Evolutionary conservation across 2,329 filamentous ascomycete genomes (phyloP), one percentile per base, ranked within the genome.

Genomic region (Aspergillus oerlinghausenensis): DNA sequence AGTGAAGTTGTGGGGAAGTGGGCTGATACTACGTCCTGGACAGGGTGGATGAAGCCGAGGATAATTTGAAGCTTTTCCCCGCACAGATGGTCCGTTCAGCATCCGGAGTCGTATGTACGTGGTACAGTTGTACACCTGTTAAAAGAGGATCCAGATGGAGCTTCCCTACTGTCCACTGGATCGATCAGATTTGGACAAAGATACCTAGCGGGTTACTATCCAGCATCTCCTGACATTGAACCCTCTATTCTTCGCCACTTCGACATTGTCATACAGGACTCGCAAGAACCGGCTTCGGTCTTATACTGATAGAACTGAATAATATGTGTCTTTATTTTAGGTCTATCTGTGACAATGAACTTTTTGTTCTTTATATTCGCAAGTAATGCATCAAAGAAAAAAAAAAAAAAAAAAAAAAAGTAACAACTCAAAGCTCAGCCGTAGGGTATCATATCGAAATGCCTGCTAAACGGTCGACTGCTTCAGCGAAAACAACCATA

Each of bases 361-460:
- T 51, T 32, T 51, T 38, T 21, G 25, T 17, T 29, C 25, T 38
- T 32, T 51, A 21, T 19, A 26, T 35, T 32, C 49, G 25, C 29
- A 38, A 19, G 6, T 23, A 45, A 45, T 45, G 42, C 42, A 32
- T 9, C 3, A 50, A 23, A 23, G 3, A 23, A 23, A 23, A 23
- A 3, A 23, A 23, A 23, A 23, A 23, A 3, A 23, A 23, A 23
- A 23, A 23, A 56, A 32, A 53, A 58, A 59, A 63, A 63, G 52
- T 54, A 59, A 63, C 60, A 63, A 65, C 61, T 62, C 60, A 61
- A 72, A 72, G 68, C 67, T 72, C 68, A 68, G 69, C 68, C 69
- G 69, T 73, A 73, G 71, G 71, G 71, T 73, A 73, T 73, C 71
- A 73, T 72, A 72, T 72, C 69, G 67, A 72, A 73, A 73, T 72